Evolutionary conservation across 202 grass and related monocot species (phyloP), one percentile per base, ranked within the genome.

Genomic region (Schoenoplectus tabernaemontani): DNA sequence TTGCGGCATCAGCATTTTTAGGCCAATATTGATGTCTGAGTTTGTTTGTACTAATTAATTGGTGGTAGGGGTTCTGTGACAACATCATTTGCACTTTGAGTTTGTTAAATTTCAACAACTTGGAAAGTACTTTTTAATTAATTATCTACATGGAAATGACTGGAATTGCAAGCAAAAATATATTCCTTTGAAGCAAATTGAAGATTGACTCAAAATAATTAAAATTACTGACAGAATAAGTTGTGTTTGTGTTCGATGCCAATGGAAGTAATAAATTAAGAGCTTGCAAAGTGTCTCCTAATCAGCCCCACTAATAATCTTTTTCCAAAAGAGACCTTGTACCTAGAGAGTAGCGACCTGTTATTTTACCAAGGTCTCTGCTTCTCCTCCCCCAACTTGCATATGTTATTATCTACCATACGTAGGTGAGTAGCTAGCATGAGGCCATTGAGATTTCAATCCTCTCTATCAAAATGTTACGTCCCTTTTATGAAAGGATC

Each of bases 301-400:
- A 74, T 74, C 69, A 53, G 24, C 44, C 42, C 70, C 70, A 74
- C 70, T 74, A 74, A 53, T 74, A 19, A 33, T 74, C 24, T n/a
- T 74, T 74, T 74, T 53, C 15, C 26, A 53, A 74, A 74, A 74
- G 44, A 73, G 70, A 74, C 46, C 70, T 74, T 74, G 46, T 15
- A 74, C 46, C 70, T 19, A 73, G 2, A 73, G n/a, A n/a, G n/a
- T n/a, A n/a, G n/a, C n/a, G 24, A 1, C 43, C 0, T 30, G 5
- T 33, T 53, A 51, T 51, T 51, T 51, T 53, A 33, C 43, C 43
- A 51, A 51, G 24, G 69, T 2, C 12, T 73, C 44, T 51, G 68
- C 24, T 50, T 51, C 44, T 73, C 26, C 24, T 53, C n/a, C 69
- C 69, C 69, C 46, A 74, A 32, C 46, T 53, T 53, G 69, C 46